phyloP scores from a whole-genome alignment of 768 basidiomycete species.

The Lanmaoa pseudosensibilis region DNA sequence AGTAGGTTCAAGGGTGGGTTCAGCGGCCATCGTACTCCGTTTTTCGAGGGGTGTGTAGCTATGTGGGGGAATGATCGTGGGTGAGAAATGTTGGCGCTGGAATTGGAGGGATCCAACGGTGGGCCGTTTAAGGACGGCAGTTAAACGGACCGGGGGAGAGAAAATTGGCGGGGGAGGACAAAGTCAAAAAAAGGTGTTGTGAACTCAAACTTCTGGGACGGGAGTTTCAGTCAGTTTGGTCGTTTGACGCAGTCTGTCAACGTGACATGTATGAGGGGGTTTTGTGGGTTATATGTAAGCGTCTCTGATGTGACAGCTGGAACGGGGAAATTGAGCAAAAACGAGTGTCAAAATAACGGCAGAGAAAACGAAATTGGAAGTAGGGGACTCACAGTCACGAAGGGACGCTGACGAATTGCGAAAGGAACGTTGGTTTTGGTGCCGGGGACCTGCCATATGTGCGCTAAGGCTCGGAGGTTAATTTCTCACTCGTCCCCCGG shows the following conservation, averaged over 20 bases:
- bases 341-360: constrained; percentile 16
- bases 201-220: neutral
- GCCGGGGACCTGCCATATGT: constrained; percentile 17
- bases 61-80: neutral
- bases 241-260: constrained; percentile 1
- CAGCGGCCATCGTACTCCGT: constrained; percentile 20
- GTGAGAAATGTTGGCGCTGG: constrained; percentile 8
- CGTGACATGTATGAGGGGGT: constrained; percentile 2
- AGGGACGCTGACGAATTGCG: constrained; percentile 20
- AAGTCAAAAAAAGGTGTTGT: neutral
- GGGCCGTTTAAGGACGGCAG: constrained; percentile 12
- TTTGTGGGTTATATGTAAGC: constrained; percentile 9
- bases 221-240: neutral
- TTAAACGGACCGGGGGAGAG: constrained; percentile 12
- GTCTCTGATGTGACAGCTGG: neutral
- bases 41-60: neutral
- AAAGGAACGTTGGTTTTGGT: constrained; percentile 25
- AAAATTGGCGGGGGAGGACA: neutral
- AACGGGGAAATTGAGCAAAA: neutral
- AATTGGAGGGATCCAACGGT: neutral
- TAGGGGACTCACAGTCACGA: constrained; percentile 9
- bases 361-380: constrained; percentile 15
- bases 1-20: constrained; percentile 18
- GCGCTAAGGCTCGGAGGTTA: constrained; percentile 2
- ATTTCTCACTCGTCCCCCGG: constrained; percentile 8